Evolutionary conservation across 768 basidiomycete genomes (phyloP).

Genomic region (Dendrothele bispora): DNA sequence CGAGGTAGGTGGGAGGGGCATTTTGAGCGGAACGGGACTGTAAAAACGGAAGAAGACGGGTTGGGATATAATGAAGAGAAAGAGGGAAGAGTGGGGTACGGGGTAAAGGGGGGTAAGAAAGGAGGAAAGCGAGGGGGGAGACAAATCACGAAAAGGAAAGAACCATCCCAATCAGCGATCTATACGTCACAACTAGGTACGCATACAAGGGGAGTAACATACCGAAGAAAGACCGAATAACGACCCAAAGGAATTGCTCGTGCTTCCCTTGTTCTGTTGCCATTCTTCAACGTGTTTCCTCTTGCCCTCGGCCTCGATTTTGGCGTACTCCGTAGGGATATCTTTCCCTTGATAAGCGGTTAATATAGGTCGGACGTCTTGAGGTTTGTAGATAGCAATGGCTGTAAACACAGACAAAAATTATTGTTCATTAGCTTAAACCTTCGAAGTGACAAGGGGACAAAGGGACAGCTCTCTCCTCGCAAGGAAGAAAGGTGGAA

Average conservation of each 20-base stretch:
- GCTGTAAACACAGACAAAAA: conserved; percentile 44
- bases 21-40: conserved; percentile 18
- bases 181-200: background rate
- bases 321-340: conserved; percentile 85
- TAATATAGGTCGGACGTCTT: conserved; percentile 87
- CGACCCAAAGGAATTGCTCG: conserved; percentile 30
- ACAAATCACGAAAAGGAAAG: background rate
- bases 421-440: background rate
- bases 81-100: background rate
- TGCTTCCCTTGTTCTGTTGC: conserved; percentile 43
- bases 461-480: too few species aligned
- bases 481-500: too few species aligned
- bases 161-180: background rate
- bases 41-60: conserved; percentile 1
- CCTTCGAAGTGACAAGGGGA: too few species aligned
- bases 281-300: conserved; percentile 78
- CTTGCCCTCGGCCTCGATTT: conserved; percentile 84
- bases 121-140: background rate
- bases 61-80: background rate
- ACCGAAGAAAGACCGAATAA: conserved; percentile 41
- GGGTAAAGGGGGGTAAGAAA: background rate
- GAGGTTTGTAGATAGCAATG: conserved; percentile 86
- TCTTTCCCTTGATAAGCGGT: conserved; percentile 85
- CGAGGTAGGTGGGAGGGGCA: conserved; percentile 51
- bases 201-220: conserved; percentile 8